Evolutionary conservation across 2,329 filamentous ascomycete genomes (phyloP).

Genomic region (Tympanopsis confertula): DNA sequence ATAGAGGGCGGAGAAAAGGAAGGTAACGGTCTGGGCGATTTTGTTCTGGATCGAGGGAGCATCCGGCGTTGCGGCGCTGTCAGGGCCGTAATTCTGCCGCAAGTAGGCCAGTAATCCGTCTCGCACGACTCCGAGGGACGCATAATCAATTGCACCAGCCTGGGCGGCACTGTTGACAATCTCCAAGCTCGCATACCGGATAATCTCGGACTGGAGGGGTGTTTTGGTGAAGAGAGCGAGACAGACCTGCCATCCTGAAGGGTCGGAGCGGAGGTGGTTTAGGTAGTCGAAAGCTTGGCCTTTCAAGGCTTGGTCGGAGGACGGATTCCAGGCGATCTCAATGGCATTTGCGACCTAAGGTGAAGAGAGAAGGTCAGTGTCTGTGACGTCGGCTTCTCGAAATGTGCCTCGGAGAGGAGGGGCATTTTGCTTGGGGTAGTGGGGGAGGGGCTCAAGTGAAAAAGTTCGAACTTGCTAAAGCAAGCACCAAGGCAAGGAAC

Average conservation of each 20-base stretch:
- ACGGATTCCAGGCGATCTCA: constrained; percentile 79
- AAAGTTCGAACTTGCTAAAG: neutral
- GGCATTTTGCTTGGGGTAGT: neutral
- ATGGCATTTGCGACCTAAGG: constrained; percentile 82
- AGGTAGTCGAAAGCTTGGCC: constrained; percentile 73
- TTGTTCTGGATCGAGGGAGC: constrained; percentile 82
- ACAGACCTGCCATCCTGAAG: constrained; percentile 83
- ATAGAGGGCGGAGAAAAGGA: constrained; percentile 82
- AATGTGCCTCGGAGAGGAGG: neutral
- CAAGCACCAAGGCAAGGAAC: neutral
- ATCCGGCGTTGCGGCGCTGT: constrained; percentile 49
- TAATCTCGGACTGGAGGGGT: constrained; percentile 68
- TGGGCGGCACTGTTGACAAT: constrained; percentile 87
- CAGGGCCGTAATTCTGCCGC: constrained; percentile 58
- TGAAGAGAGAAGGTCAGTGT: neutral
- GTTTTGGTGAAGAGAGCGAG: constrained; percentile 72
- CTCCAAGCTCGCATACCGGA: constrained; percentile 81
- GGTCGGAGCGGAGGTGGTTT: constrained; percentile 67
- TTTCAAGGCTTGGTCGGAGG: constrained; percentile 65
- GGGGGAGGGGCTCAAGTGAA: neutral
- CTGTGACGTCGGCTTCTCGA: neutral
- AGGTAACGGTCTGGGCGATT: constrained; percentile 88
- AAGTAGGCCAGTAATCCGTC: constrained; percentile 75
- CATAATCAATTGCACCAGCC: constrained; percentile 61
- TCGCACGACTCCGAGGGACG: constrained; percentile 65